Percentiles rank a stretch among this genome's conserved stretches.
Conservation (phyloP, 2,329 filamentous ascomycete species). For the Colletotrichum neosansevieriae region DNA sequence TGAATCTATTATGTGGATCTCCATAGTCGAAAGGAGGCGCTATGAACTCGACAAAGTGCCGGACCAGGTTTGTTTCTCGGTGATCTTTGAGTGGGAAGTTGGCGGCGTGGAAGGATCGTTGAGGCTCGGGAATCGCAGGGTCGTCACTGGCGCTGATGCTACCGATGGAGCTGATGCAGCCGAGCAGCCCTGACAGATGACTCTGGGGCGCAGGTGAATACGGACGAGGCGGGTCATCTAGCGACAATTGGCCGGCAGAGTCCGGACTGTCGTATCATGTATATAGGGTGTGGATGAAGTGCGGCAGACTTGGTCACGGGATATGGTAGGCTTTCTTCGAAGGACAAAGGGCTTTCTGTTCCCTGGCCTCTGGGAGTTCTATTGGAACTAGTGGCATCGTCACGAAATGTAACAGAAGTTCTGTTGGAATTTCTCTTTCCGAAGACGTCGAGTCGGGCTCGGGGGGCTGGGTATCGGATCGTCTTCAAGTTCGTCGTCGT, state of each 20-base stretch:
- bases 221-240: neutral
- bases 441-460: neutral
- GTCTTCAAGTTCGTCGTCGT: constrained; percentile 5
- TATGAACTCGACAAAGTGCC: constrained; percentile 10
- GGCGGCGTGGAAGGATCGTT: neutral
- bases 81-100: constrained; percentile 9
- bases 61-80: constrained; percentile 20
- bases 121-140: constrained; percentile 19
- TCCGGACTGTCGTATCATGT: neutral
- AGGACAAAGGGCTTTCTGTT: neutral
- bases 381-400: neutral
- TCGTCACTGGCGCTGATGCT: constrained; percentile 18
- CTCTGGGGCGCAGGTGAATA: neutral
- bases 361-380: neutral
- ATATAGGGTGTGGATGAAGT: constrained; percentile 4
- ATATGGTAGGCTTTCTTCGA: neutral
- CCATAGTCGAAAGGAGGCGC: constrained; percentile 21
- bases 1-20: neutral
- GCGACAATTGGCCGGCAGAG: neutral
- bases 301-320: constrained; percentile 1
- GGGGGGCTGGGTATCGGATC: neutral
- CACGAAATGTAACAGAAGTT: no score
- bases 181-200: neutral
- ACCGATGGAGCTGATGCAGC: constrained; percentile 16
- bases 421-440: neutral